Evolutionary conservation across 306 rosid species (phyloP), one percentile per base, ranked within the genome.

Genomic region (Begonia loranthoides): DNA sequence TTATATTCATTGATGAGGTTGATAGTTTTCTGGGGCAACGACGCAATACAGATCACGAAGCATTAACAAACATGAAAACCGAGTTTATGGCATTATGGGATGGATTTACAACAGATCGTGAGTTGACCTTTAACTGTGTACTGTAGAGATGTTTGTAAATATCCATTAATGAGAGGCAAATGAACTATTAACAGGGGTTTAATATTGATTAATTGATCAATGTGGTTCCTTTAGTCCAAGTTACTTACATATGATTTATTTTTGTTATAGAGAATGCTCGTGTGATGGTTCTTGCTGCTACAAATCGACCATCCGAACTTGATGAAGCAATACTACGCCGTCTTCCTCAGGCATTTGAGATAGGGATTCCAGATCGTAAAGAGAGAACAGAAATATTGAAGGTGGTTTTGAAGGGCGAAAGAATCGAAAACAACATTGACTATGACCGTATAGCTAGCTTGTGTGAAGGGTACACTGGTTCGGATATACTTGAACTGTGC

Each of bases 31-130:
- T 92, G 80, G 99, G 99, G 49, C 96, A 92, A 70, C 94, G 99
- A 3, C 94, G 94, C 17, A 69, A 73, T 41, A 44, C 99, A 34
- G 99, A 92, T 75, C 96, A 92, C n/a, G 99, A 92, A 71, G 96
- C 96, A 48, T 49, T 83, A 55, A 76, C 89, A 45, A 92, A 83
- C 78, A 92, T 92, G 96, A 92, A 92, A 74, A 92, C 99, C 17
- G 99, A 92, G 73, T 92, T 92, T 70, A 92, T 92, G 99, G 82
- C 99, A 52, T 69, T 86, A 39, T 92, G 99, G 99, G 99, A 92
- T 62, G 99, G 99, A 19, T 92, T 92, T 67, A 80, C 96, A 51
- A 92, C 99, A 17, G 94, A 92, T 66, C 86, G 99, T 92, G 66
- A 80, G 96, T 76, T 12, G 15, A n/a, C 10, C 45, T 33, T 15